Evolutionary conservation across 768 basidiomycete genomes (phyloP).

Genomic region (Suillus paluster): DNA sequence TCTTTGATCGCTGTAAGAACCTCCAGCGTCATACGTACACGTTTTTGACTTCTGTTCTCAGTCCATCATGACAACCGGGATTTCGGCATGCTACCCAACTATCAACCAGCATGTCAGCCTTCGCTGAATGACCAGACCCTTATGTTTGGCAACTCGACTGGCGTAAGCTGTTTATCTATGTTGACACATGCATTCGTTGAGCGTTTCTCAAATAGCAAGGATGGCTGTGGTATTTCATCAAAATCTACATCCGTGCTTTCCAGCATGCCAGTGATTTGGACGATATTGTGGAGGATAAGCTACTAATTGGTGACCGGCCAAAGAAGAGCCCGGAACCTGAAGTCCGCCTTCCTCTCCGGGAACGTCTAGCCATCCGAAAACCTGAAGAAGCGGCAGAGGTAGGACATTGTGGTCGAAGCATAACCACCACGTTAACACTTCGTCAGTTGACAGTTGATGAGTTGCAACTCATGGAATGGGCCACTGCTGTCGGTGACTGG

Average conservation of each 20-base stretch:
- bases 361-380: conserved; percentile 57
- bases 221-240: conserved; percentile 76
- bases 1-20: conserved; percentile 71
- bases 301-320: conserved; percentile 80
- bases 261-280: conserved; percentile 82
- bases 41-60: conserved; percentile 31
- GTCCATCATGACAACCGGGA: conserved; percentile 89
- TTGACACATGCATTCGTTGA: not conserved
- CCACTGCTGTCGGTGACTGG: conserved; percentile 70
- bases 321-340: conserved; percentile 60
- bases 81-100: conserved; percentile 75
- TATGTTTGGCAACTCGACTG: conserved; percentile 64
- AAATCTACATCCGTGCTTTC: conserved; percentile 77
- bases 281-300: conserved; percentile 79
- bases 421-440: conserved; percentile 12
- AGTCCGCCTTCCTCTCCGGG: conserved; percentile 53
- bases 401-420: conserved; percentile 13
- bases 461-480: conserved; percentile 57
- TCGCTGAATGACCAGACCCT: conserved; percentile 70
- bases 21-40: not conserved
- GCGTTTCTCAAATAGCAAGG: conserved; percentile 49
- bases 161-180: conserved; percentile 47
- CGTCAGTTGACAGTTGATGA: conserved; percentile 72
- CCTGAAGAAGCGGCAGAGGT: conserved; percentile 63
- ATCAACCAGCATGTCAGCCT: conserved; percentile 62